Evolutionary conservation across 2,329 filamentous ascomycete genomes (phyloP).

Genomic region (Tolypocladium capitatum): DNA sequence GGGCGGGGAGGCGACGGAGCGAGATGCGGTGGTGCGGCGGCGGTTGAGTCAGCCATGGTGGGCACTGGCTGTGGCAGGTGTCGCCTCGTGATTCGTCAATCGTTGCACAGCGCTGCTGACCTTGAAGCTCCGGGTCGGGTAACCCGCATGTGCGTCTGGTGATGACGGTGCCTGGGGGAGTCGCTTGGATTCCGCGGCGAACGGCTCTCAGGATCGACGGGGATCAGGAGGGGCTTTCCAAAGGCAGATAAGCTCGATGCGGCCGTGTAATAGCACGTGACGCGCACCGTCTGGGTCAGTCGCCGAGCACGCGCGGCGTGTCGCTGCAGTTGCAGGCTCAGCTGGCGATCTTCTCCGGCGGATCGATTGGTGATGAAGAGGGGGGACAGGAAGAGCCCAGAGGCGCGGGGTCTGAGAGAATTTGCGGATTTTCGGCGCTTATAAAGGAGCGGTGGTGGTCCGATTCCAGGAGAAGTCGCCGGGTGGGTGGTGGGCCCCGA

Average conservation of each 20-base stretch:
- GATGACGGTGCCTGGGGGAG: neutral
- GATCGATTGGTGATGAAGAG: neutral
- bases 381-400: neutral
- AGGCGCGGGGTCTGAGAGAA: neutral
- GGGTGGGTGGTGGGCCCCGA: conserved; percentile 16
- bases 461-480: conserved; percentile 20
- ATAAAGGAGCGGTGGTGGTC: conserved; percentile 10
- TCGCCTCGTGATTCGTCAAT: conserved; percentile 5
- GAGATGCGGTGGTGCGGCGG: conserved; percentile 5
- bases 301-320: neutral
- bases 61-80: conserved; percentile 3
- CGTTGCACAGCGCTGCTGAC: neutral
- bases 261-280: neutral
- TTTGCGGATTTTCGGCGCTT: neutral
- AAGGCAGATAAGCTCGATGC: neutral
- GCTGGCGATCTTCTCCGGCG: too few species aligned
- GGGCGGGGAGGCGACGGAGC: conserved; percentile 8
- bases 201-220: neutral
- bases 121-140: conserved; percentile 15
- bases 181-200: neutral
- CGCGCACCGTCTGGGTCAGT: neutral
- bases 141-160: conserved; percentile 1
- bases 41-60: conserved; percentile 10
- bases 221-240: neutral
- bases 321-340: neutral